Conservation (phyloP, 2,329 filamentous ascomycete species). For the Elsinoe ampelina region DNA sequence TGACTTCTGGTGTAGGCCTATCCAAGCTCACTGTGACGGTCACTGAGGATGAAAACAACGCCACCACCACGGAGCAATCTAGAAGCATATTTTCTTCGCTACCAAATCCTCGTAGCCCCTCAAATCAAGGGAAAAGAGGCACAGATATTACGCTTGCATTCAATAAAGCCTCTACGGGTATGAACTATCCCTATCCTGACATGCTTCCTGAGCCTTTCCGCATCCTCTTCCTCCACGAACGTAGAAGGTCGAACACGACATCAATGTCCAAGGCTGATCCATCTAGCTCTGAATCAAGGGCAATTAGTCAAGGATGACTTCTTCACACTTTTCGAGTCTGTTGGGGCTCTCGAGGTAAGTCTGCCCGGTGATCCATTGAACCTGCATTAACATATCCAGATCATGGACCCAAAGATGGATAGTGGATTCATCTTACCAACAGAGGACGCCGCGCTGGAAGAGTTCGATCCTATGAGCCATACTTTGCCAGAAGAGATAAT, state of each 20-base stretch:
- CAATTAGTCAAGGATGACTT: slow-evolving; percentile 87
- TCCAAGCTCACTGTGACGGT: slow-evolving; percentile 5
- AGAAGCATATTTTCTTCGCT: neutral
- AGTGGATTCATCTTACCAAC: slow-evolving; percentile 70
- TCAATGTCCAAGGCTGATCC: no score
- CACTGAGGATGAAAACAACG: neutral
- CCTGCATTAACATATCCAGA: slow-evolving; percentile 45
- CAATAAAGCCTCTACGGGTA: slow-evolving; percentile 24
- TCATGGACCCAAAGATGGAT: slow-evolving; percentile 99
- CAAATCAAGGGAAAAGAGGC: slow-evolving; percentile 8
- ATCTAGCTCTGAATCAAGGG: slow-evolving; percentile 43
- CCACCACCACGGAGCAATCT: neutral
- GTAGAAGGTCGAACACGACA: neutral
- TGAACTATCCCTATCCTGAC: neutral
- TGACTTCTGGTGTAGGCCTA: neutral
- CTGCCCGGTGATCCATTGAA: neutral
- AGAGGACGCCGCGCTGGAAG: slow-evolving; percentile 16
- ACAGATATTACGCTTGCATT: slow-evolving; percentile 30
- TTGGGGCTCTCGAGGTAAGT: slow-evolving; percentile 65
- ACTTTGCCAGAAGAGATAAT: slow-evolving; percentile 71
- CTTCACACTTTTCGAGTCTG: slow-evolving; percentile 90
- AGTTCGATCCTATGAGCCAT: slow-evolving; percentile 59
- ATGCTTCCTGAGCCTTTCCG: neutral
- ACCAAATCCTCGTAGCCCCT: neutral
- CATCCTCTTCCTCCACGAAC: neutral